These are phyloP conservation scores for Spathaspora passalidarum DNA, from an alignment of 805 yeast species.

Conservation along the genomic window DNA sequence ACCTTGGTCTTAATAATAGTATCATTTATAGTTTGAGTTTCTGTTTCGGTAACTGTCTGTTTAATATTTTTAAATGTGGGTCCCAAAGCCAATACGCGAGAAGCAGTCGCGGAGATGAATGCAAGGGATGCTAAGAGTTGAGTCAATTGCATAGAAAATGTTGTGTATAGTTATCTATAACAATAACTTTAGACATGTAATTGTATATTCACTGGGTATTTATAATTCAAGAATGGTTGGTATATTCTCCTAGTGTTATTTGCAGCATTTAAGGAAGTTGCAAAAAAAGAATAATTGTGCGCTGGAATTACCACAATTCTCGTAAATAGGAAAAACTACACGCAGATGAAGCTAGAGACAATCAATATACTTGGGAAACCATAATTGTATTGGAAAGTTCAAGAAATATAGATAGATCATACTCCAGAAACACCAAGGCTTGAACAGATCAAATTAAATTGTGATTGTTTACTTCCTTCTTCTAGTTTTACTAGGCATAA, in stretches of 20 bases:
- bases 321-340: not conserved
- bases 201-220: too few relatives aligned
- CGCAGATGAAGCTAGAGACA: not conserved
- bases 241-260: not conserved
- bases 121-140: not conserved
- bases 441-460: too few relatives aligned
- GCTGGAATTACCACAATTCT: not conserved
- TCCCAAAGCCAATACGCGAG: not conserved
- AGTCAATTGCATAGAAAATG: not conserved
- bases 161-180: not conserved
- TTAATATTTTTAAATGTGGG: not conserved
- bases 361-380: not conserved
- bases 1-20: not conserved
- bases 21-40: not conserved
- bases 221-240: not conserved
- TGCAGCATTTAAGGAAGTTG: slow-evolving; percentile 1
- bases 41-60: not conserved
- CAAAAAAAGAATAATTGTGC: not conserved
- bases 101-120: not conserved
- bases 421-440: too few relatives aligned
- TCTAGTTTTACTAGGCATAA: too few relatives aligned
- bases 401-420: too few relatives aligned
- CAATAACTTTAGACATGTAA: not conserved
- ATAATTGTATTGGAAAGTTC: too few relatives aligned
- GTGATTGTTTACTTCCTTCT: too few relatives aligned